Percentiles rank a stretch among this genome's conserved stretches.
phyloP scores from a whole-genome alignment of 1,139 yeast species.

The Pichia cactophila region DNA sequence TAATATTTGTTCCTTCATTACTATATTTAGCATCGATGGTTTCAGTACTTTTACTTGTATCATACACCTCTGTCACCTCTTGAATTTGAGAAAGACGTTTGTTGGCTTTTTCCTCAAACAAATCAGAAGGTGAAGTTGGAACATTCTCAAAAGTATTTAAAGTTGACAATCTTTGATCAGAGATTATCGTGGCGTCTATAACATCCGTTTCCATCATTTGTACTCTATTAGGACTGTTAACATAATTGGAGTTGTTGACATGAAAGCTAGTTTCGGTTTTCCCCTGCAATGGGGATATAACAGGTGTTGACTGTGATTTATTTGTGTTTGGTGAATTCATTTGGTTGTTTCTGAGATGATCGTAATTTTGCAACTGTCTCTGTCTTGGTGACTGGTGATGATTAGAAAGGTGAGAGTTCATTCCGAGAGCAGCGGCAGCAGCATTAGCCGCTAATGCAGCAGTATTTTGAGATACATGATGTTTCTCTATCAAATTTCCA shows the following conservation, averaged over 20 bases:
- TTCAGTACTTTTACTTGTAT: constrained; percentile 5
- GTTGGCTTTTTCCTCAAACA: constrained; percentile 5
- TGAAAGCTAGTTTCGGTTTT: constrained; percentile 2
- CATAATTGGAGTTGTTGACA: not conserved
- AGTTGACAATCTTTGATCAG: not conserved
- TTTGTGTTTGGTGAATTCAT: not conserved
- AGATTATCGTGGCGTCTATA: not conserved
- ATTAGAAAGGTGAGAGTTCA: not conserved
- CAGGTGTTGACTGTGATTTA: not conserved
- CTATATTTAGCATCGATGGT: constrained; percentile 6
- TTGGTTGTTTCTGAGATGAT: not conserved
- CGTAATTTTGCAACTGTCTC: not conserved
- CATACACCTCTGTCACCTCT: constrained; percentile 24
- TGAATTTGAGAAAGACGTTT: constrained; percentile 15
- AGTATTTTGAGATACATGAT: constrained; percentile 6
- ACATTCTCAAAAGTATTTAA: not conserved
- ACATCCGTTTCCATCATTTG: not conserved
- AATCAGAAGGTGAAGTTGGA: constrained; percentile 2
- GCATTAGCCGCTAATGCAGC: constrained; percentile 6
- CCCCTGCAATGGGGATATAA: not conserved
- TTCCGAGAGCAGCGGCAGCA: not conserved
- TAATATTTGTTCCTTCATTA: not conserved
- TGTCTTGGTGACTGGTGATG: not conserved
- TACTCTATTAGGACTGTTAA: not conserved
- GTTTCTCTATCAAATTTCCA: not conserved